phyloP scores from a whole-genome alignment of 192 early-diverging fungal genomes.

The Cladochytrium replicatum region DNA sequence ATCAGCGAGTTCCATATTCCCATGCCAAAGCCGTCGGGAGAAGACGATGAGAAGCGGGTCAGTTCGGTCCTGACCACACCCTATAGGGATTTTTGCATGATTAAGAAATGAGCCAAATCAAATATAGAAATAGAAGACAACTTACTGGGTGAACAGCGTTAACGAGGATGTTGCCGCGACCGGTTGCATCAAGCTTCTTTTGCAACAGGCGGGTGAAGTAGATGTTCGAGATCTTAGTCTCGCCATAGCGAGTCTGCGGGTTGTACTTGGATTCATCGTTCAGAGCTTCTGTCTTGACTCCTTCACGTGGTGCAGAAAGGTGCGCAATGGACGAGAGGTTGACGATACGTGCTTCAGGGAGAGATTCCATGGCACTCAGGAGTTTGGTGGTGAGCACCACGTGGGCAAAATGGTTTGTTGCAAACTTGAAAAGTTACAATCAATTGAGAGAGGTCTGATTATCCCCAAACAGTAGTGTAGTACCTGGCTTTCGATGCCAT shows the following conservation, averaged over 20 bases:
- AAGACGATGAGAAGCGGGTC: too few species aligned
- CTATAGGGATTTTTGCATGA: neutral
- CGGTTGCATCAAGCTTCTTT: conserved; percentile 12
- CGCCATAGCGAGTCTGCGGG: conserved; percentile 26
- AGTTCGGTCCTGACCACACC: conserved; percentile 2
- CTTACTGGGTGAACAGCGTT: conserved; percentile 36
- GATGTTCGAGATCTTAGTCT: conserved; percentile 47
- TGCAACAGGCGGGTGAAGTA: conserved; percentile 40
- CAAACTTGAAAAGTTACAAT: too few species aligned
- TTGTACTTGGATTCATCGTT: conserved; percentile 20
- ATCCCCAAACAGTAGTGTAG: too few species aligned
- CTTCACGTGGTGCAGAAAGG: conserved; percentile 11
- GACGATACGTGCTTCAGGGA: conserved; percentile 40
- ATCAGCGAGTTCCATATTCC: conserved; percentile 4
- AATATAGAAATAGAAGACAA: neutral
- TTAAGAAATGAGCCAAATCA: neutral
- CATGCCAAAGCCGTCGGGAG: neutral
- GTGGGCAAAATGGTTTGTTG: conserved; percentile 36
- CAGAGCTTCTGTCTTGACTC: conserved; percentile 34
- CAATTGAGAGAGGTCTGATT: too few species aligned
- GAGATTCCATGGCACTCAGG: conserved; percentile 23
- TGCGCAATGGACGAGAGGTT: conserved; percentile 31
- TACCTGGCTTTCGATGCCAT: conserved; percentile 51
- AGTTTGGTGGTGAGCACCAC: conserved; percentile 29
- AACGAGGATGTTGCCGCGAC: conserved; percentile 18